A percentile compares a stretch with the other conserved stretches of the same genome.
phyloP scores from a whole-genome alignment of 1,139 yeast species.

The Yamadazyma blattariae region DNA sequence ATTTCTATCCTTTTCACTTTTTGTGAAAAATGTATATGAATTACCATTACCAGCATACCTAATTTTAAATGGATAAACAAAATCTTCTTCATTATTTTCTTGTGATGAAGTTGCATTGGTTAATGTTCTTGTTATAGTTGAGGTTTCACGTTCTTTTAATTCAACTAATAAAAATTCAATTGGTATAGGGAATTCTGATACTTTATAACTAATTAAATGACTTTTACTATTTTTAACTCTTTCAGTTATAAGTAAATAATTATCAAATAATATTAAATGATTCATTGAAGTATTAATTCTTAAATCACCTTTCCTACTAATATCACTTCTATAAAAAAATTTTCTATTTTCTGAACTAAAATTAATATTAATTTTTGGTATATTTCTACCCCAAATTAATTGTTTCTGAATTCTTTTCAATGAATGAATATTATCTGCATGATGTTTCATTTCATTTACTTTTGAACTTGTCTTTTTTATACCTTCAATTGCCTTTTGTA shows the following conservation, averaged over 20 bases:
- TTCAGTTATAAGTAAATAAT: conserved; percentile 69
- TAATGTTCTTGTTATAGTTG: conserved; percentile 20
- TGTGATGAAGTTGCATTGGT: conserved; percentile 18
- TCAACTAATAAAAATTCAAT: conserved; percentile 58
- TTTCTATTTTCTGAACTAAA: conserved; percentile 56
- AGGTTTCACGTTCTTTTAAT: conserved; percentile 30
- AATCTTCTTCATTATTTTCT: conserved; percentile 24
- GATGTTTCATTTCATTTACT: conserved; percentile 51
- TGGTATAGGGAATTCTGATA: conserved; percentile 60
- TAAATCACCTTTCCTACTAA: conserved; percentile 60
- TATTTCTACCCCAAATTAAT: conserved; percentile 44
- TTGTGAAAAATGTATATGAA: conserved; percentile 56
- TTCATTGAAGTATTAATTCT: conserved; percentile 49
- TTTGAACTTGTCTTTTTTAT: conserved; percentile 35
- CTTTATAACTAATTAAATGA: conserved; percentile 32
- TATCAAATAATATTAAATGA: conserved; percentile 68
- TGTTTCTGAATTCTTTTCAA: conserved; percentile 47
- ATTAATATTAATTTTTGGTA: conserved; percentile 45
- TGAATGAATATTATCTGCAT: conserved; percentile 53
- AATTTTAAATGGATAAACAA: conserved; percentile 37
- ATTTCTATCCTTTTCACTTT: conserved; percentile 51
- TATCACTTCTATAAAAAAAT: conserved; percentile 59
- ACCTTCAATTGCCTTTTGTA: conserved; percentile 52
- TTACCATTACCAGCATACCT: conserved; percentile 45
- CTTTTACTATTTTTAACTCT: conserved; percentile 23